Conservation (phyloP, 2,329 filamentous ascomycete species). For the Gyromitra esculenta region DNA sequence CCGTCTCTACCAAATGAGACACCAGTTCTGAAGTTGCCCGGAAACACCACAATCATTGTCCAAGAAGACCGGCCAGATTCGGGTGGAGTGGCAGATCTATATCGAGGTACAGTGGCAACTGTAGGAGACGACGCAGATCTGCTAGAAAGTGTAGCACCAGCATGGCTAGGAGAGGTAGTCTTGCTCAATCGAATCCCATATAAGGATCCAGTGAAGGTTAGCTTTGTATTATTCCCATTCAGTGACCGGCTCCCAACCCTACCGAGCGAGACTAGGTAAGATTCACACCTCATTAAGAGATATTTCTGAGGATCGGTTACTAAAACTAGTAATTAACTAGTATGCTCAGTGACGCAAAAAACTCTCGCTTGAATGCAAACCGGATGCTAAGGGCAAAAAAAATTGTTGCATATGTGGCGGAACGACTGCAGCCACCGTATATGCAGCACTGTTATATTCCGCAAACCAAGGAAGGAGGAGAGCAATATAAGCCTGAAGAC, state of each 20-base stretch:
- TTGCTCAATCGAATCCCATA: conserved; percentile 79
- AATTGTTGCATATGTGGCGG: conserved; percentile 89
- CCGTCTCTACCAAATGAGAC: conserved; percentile 78
- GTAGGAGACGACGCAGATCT: conserved; percentile 80
- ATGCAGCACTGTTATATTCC: conserved; percentile 39
- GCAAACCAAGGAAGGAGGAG: conserved; percentile 49
- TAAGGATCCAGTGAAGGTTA: conserved; percentile 97
- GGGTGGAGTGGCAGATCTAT: conserved; percentile 81
- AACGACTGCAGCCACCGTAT: conserved; percentile 78
- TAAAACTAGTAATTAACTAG: conserved; percentile 21
- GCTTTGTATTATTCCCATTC: conserved; percentile 87
- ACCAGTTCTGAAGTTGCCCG: conserved; percentile 77
- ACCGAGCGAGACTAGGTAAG: conserved; percentile 69
- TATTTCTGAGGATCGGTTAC: background rate
- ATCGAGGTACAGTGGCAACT: conserved; percentile 84
- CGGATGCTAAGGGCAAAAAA: conserved; percentile 96
- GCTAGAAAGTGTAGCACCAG: conserved; percentile 85
- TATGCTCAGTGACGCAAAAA: conserved; percentile 63
- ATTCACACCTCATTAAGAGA: conserved; percentile 48
- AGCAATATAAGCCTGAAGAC: conserved; percentile 78
- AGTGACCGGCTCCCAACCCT: conserved; percentile 78
- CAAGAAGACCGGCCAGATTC: conserved; percentile 71
- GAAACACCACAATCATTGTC: conserved; percentile 73
- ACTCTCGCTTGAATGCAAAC: conserved; percentile 93
- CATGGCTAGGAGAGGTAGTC: conserved; percentile 91